A percentile compares a stretch with the other conserved stretches of the same genome.
These are phyloP conservation scores for Friedmanniomyces simplex DNA, from an alignment of 495 filamentous ascomycete genomes.

Conservation along the genomic window DNA sequence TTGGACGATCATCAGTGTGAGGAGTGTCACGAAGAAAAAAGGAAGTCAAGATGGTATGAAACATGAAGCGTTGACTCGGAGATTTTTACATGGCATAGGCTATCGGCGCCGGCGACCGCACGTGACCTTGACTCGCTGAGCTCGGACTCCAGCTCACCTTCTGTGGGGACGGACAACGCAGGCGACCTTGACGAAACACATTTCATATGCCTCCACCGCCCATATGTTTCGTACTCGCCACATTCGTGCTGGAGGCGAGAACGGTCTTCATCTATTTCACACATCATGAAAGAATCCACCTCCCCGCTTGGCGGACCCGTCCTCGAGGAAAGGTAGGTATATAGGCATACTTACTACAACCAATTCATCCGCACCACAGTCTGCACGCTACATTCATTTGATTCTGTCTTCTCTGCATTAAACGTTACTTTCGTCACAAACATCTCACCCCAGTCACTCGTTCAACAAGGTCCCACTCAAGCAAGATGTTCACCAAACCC, in stretches of 20 bases:
- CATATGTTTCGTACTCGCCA: not conserved
- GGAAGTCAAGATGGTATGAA: too few relatives aligned
- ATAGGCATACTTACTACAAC: not conserved
- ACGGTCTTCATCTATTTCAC: not conserved
- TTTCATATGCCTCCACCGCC: not conserved
- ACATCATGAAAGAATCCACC: not conserved
- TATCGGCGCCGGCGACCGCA: too few relatives aligned
- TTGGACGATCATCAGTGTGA: too few relatives aligned
- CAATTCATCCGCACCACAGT: not conserved
- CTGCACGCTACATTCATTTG: not conserved
- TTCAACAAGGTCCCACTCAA: too few relatives aligned
- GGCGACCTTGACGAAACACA: not conserved
- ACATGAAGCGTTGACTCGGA: too few relatives aligned
- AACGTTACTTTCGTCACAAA: not conserved
- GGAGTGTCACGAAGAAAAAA: too few relatives aligned
- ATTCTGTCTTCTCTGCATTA: not conserved
- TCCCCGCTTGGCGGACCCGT: not conserved
- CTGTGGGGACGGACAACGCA: too few relatives aligned
- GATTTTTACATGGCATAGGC: too few relatives aligned
- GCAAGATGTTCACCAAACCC: constrained; percentile 1
- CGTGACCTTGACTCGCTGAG: too few relatives aligned
- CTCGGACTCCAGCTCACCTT: not conserved
- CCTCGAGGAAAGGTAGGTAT: not conserved
- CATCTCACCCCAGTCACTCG: not conserved
- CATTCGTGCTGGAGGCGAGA: not conserved